Percentiles rank a stretch among this genome's conserved stretches.
phyloP scores from a whole-genome alignment of 306 rosid species.

The Oxytropis ochrocephala region DNA sequence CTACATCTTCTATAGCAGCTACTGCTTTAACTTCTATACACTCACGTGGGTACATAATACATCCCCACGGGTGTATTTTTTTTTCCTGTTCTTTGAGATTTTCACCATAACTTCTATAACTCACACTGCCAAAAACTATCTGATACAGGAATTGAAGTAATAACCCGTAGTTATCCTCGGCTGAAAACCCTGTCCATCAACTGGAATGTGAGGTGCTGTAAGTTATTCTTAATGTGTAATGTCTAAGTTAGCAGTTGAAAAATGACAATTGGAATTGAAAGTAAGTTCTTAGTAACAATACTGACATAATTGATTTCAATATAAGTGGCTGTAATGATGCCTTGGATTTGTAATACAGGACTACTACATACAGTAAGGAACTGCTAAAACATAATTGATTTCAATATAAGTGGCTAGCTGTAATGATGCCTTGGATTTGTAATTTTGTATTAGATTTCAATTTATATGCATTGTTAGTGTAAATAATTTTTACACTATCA shows the following conservation, averaged over 20 bases:
- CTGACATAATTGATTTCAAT: too few relatives aligned
- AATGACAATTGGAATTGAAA: not conserved
- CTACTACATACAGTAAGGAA: slow-evolving; percentile 40
- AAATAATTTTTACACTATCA: too few relatives aligned
- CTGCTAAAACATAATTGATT: slow-evolving; percentile 54
- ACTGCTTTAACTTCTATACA: too few relatives aligned
- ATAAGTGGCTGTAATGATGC: too few relatives aligned
- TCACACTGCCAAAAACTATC: slow-evolving; percentile 88
- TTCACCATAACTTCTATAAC: too few relatives aligned
- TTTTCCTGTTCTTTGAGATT: too few relatives aligned
- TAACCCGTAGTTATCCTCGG: slow-evolving; percentile 55
- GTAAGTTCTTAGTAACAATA: slow-evolving; percentile 8
- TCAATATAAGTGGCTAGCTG: slow-evolving; percentile 89
- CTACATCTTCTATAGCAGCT: too few relatives aligned
- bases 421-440: slow-evolving; percentile 27
- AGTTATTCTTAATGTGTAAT: not conserved
- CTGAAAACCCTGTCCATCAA: slow-evolving; percentile 54
- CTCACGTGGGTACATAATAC: too few relatives aligned
- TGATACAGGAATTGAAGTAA: slow-evolving; percentile 66
- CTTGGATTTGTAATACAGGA: slow-evolving; percentile 59
- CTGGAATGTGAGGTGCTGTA: slow-evolving; percentile 81
- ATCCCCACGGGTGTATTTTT: too few relatives aligned
- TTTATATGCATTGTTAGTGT: too few relatives aligned
- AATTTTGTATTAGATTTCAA: not conserved
- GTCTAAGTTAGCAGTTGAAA: not conserved